A percentile compares a stretch with the other conserved stretches of the same genome.
Conservation (phyloP, 768 basidiomycete species). For the Strobilomyces echinocephalus region DNA sequence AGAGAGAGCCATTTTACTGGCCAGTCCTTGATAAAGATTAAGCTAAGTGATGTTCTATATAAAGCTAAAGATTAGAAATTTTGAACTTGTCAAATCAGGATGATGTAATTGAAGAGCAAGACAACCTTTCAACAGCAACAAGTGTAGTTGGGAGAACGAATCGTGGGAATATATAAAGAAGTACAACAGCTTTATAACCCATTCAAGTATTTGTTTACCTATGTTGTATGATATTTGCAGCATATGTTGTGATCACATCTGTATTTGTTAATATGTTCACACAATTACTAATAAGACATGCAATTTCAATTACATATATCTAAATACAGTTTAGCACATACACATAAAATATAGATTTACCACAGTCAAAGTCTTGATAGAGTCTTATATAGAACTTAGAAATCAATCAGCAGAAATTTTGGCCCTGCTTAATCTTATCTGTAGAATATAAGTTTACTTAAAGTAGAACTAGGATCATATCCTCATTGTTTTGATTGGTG, state of each 20-base stretch:
- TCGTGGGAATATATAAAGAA: not conserved
- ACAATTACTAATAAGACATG: not conserved
- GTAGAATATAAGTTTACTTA: too few species aligned
- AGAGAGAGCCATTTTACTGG: conserved; percentile 18
- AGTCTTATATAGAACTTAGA: too few species aligned
- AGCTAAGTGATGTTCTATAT: not conserved
- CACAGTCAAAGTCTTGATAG: too few species aligned
- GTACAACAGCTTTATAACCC: not conserved
- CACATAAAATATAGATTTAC: too few species aligned
- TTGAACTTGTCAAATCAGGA: not conserved
- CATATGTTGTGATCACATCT: not conserved
- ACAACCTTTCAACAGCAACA: not conserved
- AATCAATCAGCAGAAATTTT: too few species aligned
- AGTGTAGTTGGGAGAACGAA: not conserved
- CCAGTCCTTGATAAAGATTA: not conserved
- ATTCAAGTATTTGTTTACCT: conserved; percentile 10
- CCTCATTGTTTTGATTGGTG: too few species aligned
- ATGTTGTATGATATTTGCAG: conserved; percentile 13
- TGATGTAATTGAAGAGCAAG: not conserved
- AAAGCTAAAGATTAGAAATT: not conserved
- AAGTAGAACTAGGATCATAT: too few species aligned
- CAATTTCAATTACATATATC: too few species aligned
- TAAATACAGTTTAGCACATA: too few species aligned
- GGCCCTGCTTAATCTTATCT: too few species aligned
- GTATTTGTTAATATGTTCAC: not conserved